Evolutionary conservation across 2,329 filamentous ascomycete species (phyloP).

Genomic region (Cercospora zeae-maydis): DNA sequence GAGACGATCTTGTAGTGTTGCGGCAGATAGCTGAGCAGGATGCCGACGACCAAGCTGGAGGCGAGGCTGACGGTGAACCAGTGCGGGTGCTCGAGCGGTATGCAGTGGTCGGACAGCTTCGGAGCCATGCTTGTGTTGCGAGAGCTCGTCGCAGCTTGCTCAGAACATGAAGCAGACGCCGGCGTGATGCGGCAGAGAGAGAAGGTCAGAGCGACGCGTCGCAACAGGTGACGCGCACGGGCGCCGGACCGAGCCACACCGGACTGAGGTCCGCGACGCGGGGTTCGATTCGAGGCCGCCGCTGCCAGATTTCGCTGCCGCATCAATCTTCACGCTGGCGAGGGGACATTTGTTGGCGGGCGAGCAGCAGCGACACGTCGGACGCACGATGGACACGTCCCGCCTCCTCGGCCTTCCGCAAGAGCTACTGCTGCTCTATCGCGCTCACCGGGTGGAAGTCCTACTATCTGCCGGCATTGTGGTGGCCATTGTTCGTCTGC

Average conservation of each 20-base stretch:
- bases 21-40: constrained; percentile 88
- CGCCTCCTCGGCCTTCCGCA: constrained; percentile 23
- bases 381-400: constrained; percentile 17
- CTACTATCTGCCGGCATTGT: constrained; percentile 33
- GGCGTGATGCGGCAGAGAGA: neutral
- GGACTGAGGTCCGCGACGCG: neutral
- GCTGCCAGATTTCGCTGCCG: neutral
- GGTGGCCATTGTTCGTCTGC: constrained; percentile 29
- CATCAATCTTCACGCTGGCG: neutral
- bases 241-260: neutral
- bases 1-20: constrained; percentile 90
- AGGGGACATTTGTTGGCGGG: neutral
- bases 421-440: constrained; percentile 36
- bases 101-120: constrained; percentile 26
- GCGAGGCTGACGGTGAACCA: constrained; percentile 30
- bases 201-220: neutral
- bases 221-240: constrained; percentile 1
- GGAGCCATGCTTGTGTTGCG: constrained; percentile 6
- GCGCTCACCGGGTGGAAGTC: constrained; percentile 31
- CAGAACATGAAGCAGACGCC: neutral
- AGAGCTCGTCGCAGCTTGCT: neutral
- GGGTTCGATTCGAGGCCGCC: neutral
- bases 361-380: neutral
- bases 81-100: constrained; percentile 29
- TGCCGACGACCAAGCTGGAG: constrained; percentile 73